These are phyloP conservation scores for Nitzschia putrida DNA, from an alignment of 108 stramenopile species.

Conservation along the genomic window DNA sequence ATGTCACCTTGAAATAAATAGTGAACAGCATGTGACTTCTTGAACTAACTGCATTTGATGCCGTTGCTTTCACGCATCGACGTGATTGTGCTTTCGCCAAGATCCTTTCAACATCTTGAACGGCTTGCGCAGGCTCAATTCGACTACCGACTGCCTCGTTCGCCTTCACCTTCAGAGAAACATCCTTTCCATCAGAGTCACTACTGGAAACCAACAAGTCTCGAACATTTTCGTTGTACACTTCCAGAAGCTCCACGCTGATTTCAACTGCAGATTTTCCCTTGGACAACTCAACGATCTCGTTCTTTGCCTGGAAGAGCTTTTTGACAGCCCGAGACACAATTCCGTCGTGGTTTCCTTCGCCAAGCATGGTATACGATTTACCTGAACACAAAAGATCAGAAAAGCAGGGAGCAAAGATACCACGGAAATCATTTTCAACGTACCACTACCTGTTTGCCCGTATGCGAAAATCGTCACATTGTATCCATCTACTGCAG, in stretches of 20 bases:
- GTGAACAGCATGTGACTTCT: constrained; percentile 87
- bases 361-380: constrained; percentile 95
- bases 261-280: constrained; percentile 66
- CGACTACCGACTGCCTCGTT: constrained; percentile 75
- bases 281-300: constrained; percentile 48
- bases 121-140: constrained; percentile 32
- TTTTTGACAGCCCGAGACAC: constrained; percentile 72
- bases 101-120: constrained; percentile 57
- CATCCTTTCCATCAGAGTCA: constrained; percentile 38
- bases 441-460: constrained; percentile 64
- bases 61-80: constrained; percentile 83
- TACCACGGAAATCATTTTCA: neutral
- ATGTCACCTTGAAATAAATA: constrained; percentile 63
- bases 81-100: constrained; percentile 62
- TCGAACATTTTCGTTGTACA: constrained; percentile 96
- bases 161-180: constrained; percentile 58
- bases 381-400: constrained; percentile 35
- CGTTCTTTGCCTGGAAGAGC: constrained; percentile 72
- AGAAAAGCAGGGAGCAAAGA: neutral
- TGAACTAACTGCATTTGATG: constrained; percentile 81
- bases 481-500: constrained; percentile 86
- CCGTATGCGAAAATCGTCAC: constrained; percentile 95
- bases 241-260: constrained; percentile 90
- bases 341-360: constrained; percentile 58
- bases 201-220: constrained; percentile 72